phyloP scores from a whole-genome alignment of 2,329 filamentous ascomycete genomes.

The Aureobasidium uvarum region DNA sequence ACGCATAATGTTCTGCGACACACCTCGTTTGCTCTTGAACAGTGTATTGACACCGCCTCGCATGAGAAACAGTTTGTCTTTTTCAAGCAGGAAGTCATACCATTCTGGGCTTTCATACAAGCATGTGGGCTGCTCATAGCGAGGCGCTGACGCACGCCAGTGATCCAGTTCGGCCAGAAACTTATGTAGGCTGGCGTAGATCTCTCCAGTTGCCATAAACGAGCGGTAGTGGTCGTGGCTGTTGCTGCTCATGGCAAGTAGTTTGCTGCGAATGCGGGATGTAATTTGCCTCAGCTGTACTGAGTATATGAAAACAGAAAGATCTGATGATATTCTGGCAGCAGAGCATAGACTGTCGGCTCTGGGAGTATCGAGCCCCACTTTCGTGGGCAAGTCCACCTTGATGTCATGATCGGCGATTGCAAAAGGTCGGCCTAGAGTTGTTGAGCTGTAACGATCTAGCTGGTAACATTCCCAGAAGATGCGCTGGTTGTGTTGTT shows the following conservation, averaged over 20 bases:
- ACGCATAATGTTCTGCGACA: constrained; percentile 35
- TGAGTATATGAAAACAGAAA: constrained; percentile 43
- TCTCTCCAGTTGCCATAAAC: background rate
- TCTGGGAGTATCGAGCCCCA: constrained; percentile 35
- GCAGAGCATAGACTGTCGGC: background rate
- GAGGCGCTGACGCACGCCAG: constrained; percentile 41
- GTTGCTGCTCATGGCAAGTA: constrained; percentile 37
- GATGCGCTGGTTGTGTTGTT: constrained; percentile 43
- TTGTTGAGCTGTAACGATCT: constrained; percentile 47
- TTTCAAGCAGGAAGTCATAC: constrained; percentile 46
- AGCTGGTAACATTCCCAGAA: constrained; percentile 51
- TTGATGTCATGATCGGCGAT: constrained; percentile 45
- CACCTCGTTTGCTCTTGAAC: constrained; percentile 30
- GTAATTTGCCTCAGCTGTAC: constrained; percentile 45
- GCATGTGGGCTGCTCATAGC: constrained; percentile 39
- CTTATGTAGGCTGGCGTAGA: constrained; percentile 10
- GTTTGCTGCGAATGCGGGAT: constrained; percentile 41
- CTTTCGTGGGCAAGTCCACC: constrained; percentile 41
- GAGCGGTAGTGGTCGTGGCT: constrained; percentile 15
- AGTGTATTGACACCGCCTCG: constrained; percentile 44
- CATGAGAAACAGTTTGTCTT: constrained; percentile 45
- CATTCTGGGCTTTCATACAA: constrained; percentile 48
- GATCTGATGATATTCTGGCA: constrained; percentile 31
- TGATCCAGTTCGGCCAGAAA: constrained; percentile 36
- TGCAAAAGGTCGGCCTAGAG: constrained; percentile 45